Base-by-base conservation (phyloP, 2,329 filamentous ascomycete genomes). In the Ceratocystis lukuohia region DNA sequence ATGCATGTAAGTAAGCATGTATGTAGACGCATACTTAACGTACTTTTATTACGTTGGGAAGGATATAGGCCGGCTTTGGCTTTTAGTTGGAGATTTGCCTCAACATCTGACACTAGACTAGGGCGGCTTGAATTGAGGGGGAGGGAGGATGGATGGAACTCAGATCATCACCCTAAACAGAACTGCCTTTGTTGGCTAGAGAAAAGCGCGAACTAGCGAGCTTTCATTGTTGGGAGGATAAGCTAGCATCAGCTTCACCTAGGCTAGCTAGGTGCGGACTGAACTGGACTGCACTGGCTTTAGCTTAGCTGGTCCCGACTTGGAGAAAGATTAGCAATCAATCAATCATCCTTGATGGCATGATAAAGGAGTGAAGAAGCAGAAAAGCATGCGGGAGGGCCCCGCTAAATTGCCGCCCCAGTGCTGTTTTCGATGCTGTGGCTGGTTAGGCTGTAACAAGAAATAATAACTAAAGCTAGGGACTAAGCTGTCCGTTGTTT, bases 141-240 rank as follows among this genome's bases (percentile, higher is more conserved):
- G 8, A 33, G 8, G 25, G 28, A 37, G 56, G 17, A 59, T 17
- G 48, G 7, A 12, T 41, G 37, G 37, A 41, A 25, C 0, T 5
- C 56, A 59, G 56, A 59, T 59, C 56, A 59, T 33, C 4, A 10
- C 56, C 56, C 30, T 37, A 33, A 33, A 17, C 25, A 59, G 17
- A 53, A 10, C 25, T 41, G 56, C 15, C 56, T 59, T 59, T 59
- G 28, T 59, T 59, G 28, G 28, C 25, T 17, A 37, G 53, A 59
- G 53, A 59, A 59, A 59, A 59, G 53, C 53, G 53, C 53, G 53
- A 59, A 59, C 53, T 59, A 59, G 53, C 53, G 53, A 59, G 53
- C 53, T 59, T 50, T 59, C 53, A 59, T 59, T 59, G 28, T 59
- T 59, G 56, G 33, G 28, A 30, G 48, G n/a, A 53, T 25, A 59